Evolutionary conservation across 2,329 filamentous ascomycete species (phyloP), one percentile per base, ranked within the genome.

Genomic region (Talaromyces sp.): DNA sequence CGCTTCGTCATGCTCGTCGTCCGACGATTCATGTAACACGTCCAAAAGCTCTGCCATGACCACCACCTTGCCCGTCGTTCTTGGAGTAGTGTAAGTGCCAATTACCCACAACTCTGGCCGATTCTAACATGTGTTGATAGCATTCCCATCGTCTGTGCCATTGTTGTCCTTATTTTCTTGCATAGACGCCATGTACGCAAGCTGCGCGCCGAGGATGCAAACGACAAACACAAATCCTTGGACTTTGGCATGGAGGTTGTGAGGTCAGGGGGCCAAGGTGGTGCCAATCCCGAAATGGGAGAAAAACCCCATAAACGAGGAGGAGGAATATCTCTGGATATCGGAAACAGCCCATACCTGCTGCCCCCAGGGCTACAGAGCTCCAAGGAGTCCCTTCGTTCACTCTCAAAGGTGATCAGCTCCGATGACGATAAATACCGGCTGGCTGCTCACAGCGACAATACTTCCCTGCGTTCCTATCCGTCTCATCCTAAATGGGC

Each of bases 201-300:
- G 69, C 82, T 92, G 65, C 81, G 82, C 60, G 79, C 82, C 62
- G 95, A 99, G 77, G 95, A 99, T 77, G 83, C 84, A 18, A 87
- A 89, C 65, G 93, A 97, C 75, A 91, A 91, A 67, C 91, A 96
- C 76, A 93, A 89, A 72, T 95, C 92, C 0, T 83, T 98, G 72
- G 95, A 99, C 75, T 99, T 97, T 72, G 95, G 95, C 40, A 77
- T 97, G 71, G 91, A 89, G 61, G 75, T 79, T 34, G 75, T 80
- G 64, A 71, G 42, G 65, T 71, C 61, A 47, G 62, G 63, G 65
- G 71, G 72, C 28, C 72, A 70, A 47, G 83, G 80, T 66, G 80
- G 80, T 66, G 72, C 72, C 62, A 68, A 70, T 57, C 70, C 81
- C 66, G 77, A 87, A 76, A 80, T 86, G 82, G 83, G 80, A 30